Conservation (phyloP, 2,329 filamentous ascomycete species). For the Lecanicillium sp. region DNA sequence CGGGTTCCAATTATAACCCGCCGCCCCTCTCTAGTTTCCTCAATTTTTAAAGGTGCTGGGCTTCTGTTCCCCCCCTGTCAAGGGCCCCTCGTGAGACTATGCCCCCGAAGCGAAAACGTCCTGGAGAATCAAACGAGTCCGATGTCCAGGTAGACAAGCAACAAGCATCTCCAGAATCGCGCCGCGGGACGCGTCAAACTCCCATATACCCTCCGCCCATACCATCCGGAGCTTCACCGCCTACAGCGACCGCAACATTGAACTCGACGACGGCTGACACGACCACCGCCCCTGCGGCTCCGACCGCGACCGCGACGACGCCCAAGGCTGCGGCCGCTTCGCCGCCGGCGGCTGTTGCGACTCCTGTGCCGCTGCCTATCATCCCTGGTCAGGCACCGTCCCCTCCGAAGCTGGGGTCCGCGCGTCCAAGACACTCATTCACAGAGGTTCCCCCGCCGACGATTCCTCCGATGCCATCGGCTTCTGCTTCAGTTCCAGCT, state of each 20-base stretch:
- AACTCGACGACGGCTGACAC: conserved; percentile 4
- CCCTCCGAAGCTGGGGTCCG: conserved; percentile 5
- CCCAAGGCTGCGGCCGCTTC: conserved; percentile 10
- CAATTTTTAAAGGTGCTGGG: too few species aligned
- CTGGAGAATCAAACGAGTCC: conserved; percentile 15
- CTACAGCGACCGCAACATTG: conserved; percentile 15
- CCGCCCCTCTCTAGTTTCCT: background rate
- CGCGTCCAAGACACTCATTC: background rate
- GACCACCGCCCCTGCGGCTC: conserved; percentile 2
- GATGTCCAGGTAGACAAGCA: conserved; percentile 3
- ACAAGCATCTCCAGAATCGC: conserved; percentile 11
- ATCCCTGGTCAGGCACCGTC: conserved; percentile 7
- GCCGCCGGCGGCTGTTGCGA: conserved; percentile 5
- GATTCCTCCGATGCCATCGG: conserved; percentile 15
- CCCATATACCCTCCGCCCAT: conserved; percentile 25
- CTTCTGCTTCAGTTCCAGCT: conserved; percentile 5
- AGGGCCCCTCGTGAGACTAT: conserved; percentile 13
- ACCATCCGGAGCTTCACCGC: too few species aligned
- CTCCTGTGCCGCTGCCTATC: conserved; percentile 9
- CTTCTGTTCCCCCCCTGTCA: background rate
- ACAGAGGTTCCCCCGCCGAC: conserved; percentile 3
- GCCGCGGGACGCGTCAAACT: conserved; percentile 20
- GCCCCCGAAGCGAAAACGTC: conserved; percentile 30
- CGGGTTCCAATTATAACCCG: too few species aligned
- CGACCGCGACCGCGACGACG: conserved; percentile 11